A percentile compares a stretch with the other conserved stretches of the same genome.
These are phyloP conservation scores for Piedraia hortae DNA, from an alignment of 2,329 filamentous ascomycete genomes.

Conservation along the genomic window DNA sequence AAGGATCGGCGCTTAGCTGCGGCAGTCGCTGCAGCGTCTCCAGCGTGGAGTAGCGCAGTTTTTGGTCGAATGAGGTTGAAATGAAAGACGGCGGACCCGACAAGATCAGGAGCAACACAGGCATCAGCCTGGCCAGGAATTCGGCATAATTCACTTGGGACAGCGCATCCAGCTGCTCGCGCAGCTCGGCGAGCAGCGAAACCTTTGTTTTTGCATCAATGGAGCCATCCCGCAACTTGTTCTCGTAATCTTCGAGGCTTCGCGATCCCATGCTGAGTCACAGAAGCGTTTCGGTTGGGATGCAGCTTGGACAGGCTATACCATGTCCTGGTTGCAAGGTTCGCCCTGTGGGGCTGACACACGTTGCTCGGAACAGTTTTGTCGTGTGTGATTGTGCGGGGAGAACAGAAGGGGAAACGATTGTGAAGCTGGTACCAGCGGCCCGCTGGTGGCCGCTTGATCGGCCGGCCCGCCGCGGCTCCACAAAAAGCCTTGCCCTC, in stretches of 20 bases:
- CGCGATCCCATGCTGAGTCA: slow-evolving; percentile 13
- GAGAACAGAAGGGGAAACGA: too few relatives aligned
- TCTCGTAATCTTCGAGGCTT: slow-evolving; percentile 20
- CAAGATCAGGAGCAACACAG: slow-evolving; percentile 64
- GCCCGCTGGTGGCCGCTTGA: too few relatives aligned
- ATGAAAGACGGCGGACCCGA: slow-evolving; percentile 72
- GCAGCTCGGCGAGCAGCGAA: slow-evolving; percentile 58
- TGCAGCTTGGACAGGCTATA: too few relatives aligned
- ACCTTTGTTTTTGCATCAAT: slow-evolving; percentile 51
- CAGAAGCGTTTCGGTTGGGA: background rate
- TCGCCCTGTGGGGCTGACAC: too few relatives aligned
- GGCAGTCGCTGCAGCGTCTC: slow-evolving; percentile 81
- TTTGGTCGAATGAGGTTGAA: slow-evolving; percentile 74
- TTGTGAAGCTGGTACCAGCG: too few relatives aligned
- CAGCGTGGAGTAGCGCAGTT: slow-evolving; percentile 73
- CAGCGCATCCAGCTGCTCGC: slow-evolving; percentile 79
- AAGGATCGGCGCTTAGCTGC: slow-evolving; percentile 29
- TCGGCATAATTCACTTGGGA: slow-evolving; percentile 46
- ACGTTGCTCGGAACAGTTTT: too few relatives aligned
- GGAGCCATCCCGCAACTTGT: slow-evolving; percentile 19
- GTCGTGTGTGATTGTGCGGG: too few relatives aligned
- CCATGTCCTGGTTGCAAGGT: too few relatives aligned
- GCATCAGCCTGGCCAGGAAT: slow-evolving; percentile 71
- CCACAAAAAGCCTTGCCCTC: too few relatives aligned
- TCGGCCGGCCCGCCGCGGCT: too few relatives aligned